Evolutionary conservation across 1,139 yeast species (phyloP), one percentile per base, ranked within the genome.

Genomic region (Citeromyces hawaiiensis): DNA sequence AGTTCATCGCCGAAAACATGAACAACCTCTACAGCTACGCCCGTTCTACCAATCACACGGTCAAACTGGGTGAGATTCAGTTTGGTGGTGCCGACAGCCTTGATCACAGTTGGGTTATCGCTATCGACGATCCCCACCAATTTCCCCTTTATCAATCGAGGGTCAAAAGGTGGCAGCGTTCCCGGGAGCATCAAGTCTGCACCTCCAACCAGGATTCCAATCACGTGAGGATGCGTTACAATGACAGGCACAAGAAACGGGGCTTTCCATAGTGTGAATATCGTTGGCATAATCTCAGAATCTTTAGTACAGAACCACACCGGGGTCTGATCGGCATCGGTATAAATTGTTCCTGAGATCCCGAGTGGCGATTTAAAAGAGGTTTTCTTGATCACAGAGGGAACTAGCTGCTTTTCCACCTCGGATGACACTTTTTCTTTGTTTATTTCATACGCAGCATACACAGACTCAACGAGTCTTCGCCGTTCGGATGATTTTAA

Each of bases 101-200:
- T 68, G 0, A 78, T 69, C 11, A 81, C 79, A 2, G 68, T 57
- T 0, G 94, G 94, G 18, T 64, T 53, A n/a, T 68, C 63, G 31
- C 66, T 63, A 44, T 74, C 72, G 0, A 78, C 83, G 30, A 91
- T 67, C 0, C 83, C 95, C 14, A 85, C 95, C n/a, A 80, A 55
- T 0, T 68, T 51, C 1, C 80, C 88, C 39, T 59, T 59, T 2
- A 49, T 51, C 4, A 73, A 53, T 35, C 66, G 43, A 0, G 48
- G 39, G 38, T 81, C 86, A 50, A 82, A 79, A 0, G 95, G 95
- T 0, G 86, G 83, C 5, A 83, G 64, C 2, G 91, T 76, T 0
- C 98, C 98, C 1, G 95, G 93, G 30, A 83, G 65, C 96, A 91
- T 88, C 49, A 91, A 64, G 54, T 88, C 81, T 0, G 97, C 96